These are phyloP conservation scores for Sporothrix sp. DNA, from an alignment of 2,329 filamentous ascomycete genomes.

Conservation along the genomic window DNA sequence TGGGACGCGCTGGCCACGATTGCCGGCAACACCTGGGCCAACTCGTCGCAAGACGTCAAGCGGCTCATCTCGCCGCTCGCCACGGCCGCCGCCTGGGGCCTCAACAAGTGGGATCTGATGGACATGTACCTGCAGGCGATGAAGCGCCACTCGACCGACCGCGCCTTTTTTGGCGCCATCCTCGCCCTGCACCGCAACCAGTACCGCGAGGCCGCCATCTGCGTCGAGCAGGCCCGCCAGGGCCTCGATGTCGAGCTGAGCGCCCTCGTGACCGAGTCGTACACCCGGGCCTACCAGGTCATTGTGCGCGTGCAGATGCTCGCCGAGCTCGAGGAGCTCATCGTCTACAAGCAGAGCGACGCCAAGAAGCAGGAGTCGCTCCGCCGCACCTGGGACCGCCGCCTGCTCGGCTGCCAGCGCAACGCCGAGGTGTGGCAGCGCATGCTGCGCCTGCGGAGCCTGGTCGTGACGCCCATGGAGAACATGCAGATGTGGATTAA, in stretches of 20 bases:
- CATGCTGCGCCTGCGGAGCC: slow-evolving; percentile 86
- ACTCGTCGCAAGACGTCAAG: slow-evolving; percentile 77
- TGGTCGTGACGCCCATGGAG: slow-evolving; percentile 85
- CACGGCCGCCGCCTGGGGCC: slow-evolving; percentile 90
- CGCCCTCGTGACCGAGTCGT: slow-evolving; percentile 94
- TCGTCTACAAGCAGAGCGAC: slow-evolving; percentile 92
- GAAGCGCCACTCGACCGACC: slow-evolving; percentile 85
- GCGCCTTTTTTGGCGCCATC: slow-evolving; percentile 96
- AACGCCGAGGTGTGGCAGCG: slow-evolving; percentile 98
- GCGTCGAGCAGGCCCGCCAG: slow-evolving; percentile 85
- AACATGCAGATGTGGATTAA: slow-evolving; percentile 99
- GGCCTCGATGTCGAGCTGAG: slow-evolving; percentile 92
- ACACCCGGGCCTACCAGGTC: slow-evolving; percentile 95
- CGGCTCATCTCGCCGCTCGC: slow-evolving; percentile 86
- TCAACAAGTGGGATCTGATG: slow-evolving; percentile 97
- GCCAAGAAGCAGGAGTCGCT: slow-evolving; percentile 82
- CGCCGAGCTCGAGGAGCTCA: slow-evolving; percentile 95
- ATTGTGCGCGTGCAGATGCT: slow-evolving; percentile 98
- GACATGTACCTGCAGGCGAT: slow-evolving; percentile 93
- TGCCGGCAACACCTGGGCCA: slow-evolving; percentile 88
- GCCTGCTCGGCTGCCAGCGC: slow-evolving; percentile 87
- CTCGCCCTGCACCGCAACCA: slow-evolving; percentile 91
- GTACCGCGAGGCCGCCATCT: slow-evolving; percentile 79
- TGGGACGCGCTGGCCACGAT: slow-evolving; percentile 89
- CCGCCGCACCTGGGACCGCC: slow-evolving; percentile 90